Conservation (phyloP, 2,329 filamentous ascomycete genomes). For the Intubia oerlemansii region DNA sequence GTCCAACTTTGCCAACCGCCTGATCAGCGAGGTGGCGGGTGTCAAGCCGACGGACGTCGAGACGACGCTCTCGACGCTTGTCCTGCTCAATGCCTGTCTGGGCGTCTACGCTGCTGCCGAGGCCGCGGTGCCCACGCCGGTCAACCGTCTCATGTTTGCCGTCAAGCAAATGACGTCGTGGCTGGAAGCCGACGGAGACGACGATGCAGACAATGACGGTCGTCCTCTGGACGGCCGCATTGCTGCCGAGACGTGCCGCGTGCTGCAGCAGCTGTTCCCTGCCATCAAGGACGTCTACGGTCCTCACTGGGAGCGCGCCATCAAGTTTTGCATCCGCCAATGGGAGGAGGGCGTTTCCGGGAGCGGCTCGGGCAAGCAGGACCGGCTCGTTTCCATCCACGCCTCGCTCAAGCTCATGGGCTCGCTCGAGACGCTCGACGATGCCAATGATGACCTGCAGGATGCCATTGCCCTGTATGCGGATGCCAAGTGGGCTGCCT, state of each 20-base stretch:
- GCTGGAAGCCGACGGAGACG: conserved; percentile 17
- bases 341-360: conserved; percentile 20
- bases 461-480: conserved; percentile 47
- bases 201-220: not conserved
- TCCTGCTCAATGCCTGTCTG: conserved; percentile 31
- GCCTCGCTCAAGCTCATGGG: conserved; percentile 52
- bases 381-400: conserved; percentile 43
- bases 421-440: conserved; percentile 39
- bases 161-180: conserved; percentile 58
- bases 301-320: conserved; percentile 54
- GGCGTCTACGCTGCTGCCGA: conserved; percentile 28
- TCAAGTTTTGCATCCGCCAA: conserved; percentile 34
- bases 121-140: conserved; percentile 32
- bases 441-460: conserved; percentile 68
- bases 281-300: conserved; percentile 69
- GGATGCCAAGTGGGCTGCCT: conserved; percentile 28
- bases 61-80: conserved; percentile 25
- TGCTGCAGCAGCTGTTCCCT: conserved; percentile 42
- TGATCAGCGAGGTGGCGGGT: conserved; percentile 38
- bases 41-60: conserved; percentile 17
- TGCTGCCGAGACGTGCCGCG: conserved; percentile 30
- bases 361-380: conserved; percentile 23
- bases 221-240: conserved; percentile 18
- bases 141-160: conserved; percentile 60
- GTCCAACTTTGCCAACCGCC: conserved; percentile 33